Conservation (phyloP, 2,329 filamentous ascomycete genomes). For the Botrytis byssoidea region DNA sequence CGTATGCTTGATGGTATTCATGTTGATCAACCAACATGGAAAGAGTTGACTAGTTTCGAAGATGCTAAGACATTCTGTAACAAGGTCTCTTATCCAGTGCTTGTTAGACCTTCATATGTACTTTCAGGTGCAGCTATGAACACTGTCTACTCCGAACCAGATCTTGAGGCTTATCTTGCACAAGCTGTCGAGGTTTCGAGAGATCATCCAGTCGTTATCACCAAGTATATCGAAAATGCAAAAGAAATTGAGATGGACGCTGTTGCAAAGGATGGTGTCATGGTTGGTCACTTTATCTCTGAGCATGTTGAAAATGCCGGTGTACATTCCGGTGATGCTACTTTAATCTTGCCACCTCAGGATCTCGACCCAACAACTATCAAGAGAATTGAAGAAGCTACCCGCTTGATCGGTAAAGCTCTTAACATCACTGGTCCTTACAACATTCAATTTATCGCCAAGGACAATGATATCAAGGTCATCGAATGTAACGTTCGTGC, state of each 20-base stretch:
- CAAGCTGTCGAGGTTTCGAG: slow-evolving; percentile 88
- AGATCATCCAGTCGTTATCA: slow-evolving; percentile 98
- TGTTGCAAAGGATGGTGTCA: slow-evolving; percentile 80
- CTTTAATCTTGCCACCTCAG: slow-evolving; percentile 83
- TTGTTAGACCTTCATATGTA: slow-evolving; percentile 93
- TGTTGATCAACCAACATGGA: slow-evolving; percentile 96
- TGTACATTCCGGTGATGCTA: slow-evolving; percentile 97
- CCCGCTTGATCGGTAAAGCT: slow-evolving; percentile 91
- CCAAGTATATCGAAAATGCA: slow-evolving; percentile 95
- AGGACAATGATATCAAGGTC: slow-evolving; percentile 83
- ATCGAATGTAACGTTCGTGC: slow-evolving; percentile 98
- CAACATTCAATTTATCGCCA: slow-evolving; percentile 99
- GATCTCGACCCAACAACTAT: slow-evolving; percentile 75
- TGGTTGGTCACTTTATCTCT: slow-evolving; percentile 87
- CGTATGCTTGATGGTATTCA: slow-evolving; percentile 96
- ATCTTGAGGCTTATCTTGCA: slow-evolving; percentile 91
- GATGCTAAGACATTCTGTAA: slow-evolving; percentile 84
- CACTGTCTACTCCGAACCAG: slow-evolving; percentile 82
- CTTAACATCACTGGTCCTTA: slow-evolving; percentile 98
- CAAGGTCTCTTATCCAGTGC: slow-evolving; percentile 85
- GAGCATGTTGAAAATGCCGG: slow-evolving; percentile 97
- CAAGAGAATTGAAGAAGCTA: slow-evolving; percentile 90
- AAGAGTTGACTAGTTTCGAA: slow-evolving; percentile 88
- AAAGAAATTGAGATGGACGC: slow-evolving; percentile 96
- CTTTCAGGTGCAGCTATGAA: slow-evolving; percentile 98